A percentile compares a stretch with the other conserved stretches of the same genome.
Conservation (phyloP, 2,329 filamentous ascomycete species). For the Immersiporthe knoxdaviesiana region DNA sequence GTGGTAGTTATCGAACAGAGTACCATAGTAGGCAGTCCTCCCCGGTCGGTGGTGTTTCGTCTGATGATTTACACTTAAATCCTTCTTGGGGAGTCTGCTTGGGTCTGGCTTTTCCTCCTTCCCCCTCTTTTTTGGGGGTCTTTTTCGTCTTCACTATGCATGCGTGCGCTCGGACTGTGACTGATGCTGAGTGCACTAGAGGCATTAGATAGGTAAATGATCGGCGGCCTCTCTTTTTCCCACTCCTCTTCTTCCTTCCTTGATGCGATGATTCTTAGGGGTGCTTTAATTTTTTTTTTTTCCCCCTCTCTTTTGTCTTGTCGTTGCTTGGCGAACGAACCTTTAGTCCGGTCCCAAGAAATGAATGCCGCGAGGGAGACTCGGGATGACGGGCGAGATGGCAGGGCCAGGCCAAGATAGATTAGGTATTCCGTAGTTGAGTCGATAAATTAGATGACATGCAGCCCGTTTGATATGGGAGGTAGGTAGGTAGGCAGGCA, state of each 20-base stretch:
- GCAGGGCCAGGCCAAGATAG: background rate
- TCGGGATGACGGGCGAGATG: background rate
- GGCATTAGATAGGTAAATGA: background rate
- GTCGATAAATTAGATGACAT: too few species aligned
- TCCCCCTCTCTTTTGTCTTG: background rate
- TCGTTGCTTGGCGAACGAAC: background rate
- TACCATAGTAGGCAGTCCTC: background rate
- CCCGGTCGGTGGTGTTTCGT: slow-evolving; percentile 1
- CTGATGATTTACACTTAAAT: background rate
- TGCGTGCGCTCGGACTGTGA: slow-evolving; percentile 3
- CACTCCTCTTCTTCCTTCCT: background rate
- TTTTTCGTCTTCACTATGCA: background rate
- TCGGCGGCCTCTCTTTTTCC: background rate
- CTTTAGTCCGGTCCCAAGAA: background rate
- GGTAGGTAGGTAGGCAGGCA: too few species aligned
- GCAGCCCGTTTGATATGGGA: too few species aligned
- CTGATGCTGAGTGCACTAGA: background rate
- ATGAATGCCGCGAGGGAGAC: background rate
- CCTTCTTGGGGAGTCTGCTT: background rate
- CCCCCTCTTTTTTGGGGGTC: background rate
- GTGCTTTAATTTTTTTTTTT: background rate
- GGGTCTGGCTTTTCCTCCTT: background rate
- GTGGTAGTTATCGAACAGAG: background rate
- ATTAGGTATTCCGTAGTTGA: too few species aligned
- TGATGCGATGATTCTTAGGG: too few species aligned